Evolutionary conservation across 2,329 filamentous ascomycete species (phyloP).

Genomic region (Parascedosporium putredinis): DNA sequence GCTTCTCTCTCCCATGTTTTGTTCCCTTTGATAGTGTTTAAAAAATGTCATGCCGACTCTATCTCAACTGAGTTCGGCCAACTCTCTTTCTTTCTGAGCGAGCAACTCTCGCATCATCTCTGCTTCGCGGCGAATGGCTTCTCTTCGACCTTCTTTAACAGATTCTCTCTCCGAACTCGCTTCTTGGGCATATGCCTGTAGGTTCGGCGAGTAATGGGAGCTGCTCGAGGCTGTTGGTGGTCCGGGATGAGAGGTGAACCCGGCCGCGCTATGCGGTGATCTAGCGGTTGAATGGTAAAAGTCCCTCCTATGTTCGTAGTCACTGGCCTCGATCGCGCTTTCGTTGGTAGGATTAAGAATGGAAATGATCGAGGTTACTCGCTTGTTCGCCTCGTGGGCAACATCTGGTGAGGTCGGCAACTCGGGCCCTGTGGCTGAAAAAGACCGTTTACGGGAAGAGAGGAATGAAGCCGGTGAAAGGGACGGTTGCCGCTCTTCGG

Average conservation of each 20-base stretch:
- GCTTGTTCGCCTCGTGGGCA: constrained; percentile 42
- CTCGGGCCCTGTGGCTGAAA: constrained; percentile 50
- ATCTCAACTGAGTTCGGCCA: constrained; percentile 34
- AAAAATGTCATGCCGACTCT: not conserved
- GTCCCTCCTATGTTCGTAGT: constrained; percentile 3
- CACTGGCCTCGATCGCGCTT: not conserved
- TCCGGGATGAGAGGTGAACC: constrained; percentile 9
- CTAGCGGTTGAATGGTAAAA: not conserved
- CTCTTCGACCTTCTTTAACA: constrained; percentile 50
- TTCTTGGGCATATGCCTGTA: constrained; percentile 3
- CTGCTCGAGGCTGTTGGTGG: constrained; percentile 7
- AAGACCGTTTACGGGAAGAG: constrained; percentile 55
- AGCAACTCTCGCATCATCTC: constrained; percentile 66
- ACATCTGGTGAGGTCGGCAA: constrained; percentile 23
- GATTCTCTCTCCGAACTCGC: constrained; percentile 8
- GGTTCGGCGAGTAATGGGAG: constrained; percentile 10
- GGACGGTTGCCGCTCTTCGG: constrained; percentile 43
- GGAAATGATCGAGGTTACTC: constrained; percentile 65
- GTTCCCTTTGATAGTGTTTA: not conserved
- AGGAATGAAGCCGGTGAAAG: constrained; percentile 51
- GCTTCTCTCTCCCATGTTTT: no score
- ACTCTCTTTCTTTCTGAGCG: constrained; percentile 62
- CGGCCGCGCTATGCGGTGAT: constrained; percentile 12
- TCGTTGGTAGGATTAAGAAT: constrained; percentile 51
- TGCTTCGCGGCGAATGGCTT: constrained; percentile 59